A percentile compares a stretch with the other conserved stretches of the same genome.
Evolutionary conservation across 129 eudicot species (phyloP).

Genomic region (Escallonia rubra): DNA sequence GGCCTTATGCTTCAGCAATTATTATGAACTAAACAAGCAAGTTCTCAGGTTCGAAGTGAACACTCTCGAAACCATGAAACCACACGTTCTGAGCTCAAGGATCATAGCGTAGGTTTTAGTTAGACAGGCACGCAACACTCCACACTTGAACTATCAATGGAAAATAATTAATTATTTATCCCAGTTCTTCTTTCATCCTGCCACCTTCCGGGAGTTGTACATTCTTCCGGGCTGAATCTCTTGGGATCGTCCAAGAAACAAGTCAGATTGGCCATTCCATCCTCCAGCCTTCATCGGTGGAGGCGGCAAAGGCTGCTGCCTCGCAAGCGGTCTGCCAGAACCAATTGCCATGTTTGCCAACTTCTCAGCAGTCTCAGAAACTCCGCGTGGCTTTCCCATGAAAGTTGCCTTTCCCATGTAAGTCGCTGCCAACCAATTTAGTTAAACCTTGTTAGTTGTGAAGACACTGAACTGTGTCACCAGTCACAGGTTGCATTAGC

Average conservation of each 20-base stretch:
- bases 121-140: no score
- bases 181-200: slow-evolving; percentile 37
- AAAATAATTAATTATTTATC: no score
- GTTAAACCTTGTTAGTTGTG: no score
- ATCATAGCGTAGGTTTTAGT: no score
- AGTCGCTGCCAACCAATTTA: slow-evolving; percentile 28
- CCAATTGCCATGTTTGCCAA: slow-evolving; percentile 55
- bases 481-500: no score
- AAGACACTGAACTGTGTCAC: no score
- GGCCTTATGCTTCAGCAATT: no score
- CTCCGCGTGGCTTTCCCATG: slow-evolving; percentile 45
- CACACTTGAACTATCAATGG: no score
- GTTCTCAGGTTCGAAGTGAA: no score
- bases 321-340: slow-evolving; percentile 32
- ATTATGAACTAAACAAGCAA: no score
- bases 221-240: slow-evolving; percentile 24
- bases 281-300: slow-evolving; percentile 84
- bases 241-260: slow-evolving; percentile 55
- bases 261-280: slow-evolving; percentile 45
- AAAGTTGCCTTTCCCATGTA: not conserved
- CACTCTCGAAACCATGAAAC: no score
- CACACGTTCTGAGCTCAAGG: no score
- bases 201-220: slow-evolving; percentile 51
- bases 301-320: slow-evolving; percentile 49
- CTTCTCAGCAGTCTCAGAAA: slow-evolving; percentile 56